A percentile compares a stretch with the other conserved stretches of the same genome.
Evolutionary conservation across 352 stramenopile genomes (phyloP).

Genomic region (Phytophthora tentaculata): DNA sequence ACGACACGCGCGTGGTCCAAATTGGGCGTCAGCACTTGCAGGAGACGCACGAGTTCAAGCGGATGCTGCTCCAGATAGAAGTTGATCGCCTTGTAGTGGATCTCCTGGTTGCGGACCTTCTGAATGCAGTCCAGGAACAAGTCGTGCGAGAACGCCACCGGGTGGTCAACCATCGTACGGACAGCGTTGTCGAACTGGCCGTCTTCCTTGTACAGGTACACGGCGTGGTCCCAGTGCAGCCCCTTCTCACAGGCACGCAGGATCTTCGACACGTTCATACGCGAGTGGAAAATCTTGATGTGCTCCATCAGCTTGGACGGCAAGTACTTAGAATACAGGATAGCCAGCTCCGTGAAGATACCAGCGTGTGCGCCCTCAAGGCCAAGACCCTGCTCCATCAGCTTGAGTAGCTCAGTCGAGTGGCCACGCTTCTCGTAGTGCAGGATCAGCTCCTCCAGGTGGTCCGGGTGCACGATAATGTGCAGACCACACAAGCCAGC

Average conservation of each 20-base stretch:
- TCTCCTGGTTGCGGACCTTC: slow-evolving; percentile 99
- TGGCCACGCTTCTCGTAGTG: slow-evolving; percentile 99
- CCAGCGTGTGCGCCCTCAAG: slow-evolving; percentile 98
- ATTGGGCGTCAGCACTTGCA: slow-evolving; percentile 98
- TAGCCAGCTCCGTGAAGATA: slow-evolving; percentile 99
- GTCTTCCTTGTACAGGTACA: slow-evolving; percentile 99
- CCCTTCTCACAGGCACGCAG: slow-evolving; percentile 98
- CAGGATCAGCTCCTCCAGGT: slow-evolving; percentile 99
- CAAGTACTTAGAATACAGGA: slow-evolving; percentile 99
- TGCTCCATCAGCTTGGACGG: slow-evolving; percentile 99
- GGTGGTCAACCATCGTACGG: slow-evolving; percentile 99
- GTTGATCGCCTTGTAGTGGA: slow-evolving; percentile 99
- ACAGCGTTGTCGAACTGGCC: slow-evolving; percentile 99
- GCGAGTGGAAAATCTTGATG: slow-evolving; percentile 99
- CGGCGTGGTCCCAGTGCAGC: slow-evolving; percentile 97
- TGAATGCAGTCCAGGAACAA: slow-evolving; percentile 99
- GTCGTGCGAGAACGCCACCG: slow-evolving; percentile 97
- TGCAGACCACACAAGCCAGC: slow-evolving; percentile 98
- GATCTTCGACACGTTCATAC: slow-evolving; percentile 99
- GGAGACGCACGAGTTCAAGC: slow-evolving; percentile 95
- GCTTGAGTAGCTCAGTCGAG: slow-evolving; percentile 96
- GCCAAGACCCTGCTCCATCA: slow-evolving; percentile 99
- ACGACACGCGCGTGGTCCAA: slow-evolving; percentile 99
- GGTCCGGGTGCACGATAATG: slow-evolving; percentile 99
- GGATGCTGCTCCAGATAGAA: slow-evolving; percentile 99